These are phyloP conservation scores for Beta corolliflora DNA, from an alignment of 179 eudicot species.

Conservation along the genomic window DNA sequence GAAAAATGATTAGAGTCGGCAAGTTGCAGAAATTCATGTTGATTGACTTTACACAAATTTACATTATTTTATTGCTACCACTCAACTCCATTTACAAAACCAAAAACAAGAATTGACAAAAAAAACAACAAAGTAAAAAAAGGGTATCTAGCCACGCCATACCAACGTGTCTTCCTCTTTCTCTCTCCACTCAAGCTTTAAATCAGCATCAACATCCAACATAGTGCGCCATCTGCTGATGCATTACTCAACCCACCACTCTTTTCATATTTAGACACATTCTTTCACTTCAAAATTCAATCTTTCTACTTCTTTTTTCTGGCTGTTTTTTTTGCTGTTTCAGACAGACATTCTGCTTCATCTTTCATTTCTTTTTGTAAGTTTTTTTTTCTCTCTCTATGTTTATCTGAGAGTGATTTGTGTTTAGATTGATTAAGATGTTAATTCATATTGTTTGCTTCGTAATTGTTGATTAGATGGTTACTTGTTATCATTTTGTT, in stretches of 20 bases:
- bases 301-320: neutral
- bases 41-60: no score
- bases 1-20: no score
- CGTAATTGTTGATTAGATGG: neutral
- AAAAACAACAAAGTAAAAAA: neutral
- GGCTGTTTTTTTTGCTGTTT: neutral
- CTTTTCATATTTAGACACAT: no score
- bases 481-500: neutral
- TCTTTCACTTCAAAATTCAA: neutral
- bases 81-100: no score
- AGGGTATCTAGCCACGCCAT: neutral
- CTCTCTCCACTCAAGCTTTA: conserved; percentile 6
- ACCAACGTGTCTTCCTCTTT: neutral
- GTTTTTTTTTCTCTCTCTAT: neutral
- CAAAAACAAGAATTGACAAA: no score
- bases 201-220: neutral
- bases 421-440: neutral
- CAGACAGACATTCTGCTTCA: neutral
- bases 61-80: no score
- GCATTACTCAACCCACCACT: neutral
- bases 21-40: no score
- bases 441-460: neutral
- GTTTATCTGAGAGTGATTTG: neutral
- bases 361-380: neutral
- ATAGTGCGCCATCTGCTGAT: conserved; percentile 10